Percentiles rank a stretch among this genome's conserved stretches.
Conservation (phyloP, 371 early-diverging fungal species). For the Mucor indicus region DNA sequence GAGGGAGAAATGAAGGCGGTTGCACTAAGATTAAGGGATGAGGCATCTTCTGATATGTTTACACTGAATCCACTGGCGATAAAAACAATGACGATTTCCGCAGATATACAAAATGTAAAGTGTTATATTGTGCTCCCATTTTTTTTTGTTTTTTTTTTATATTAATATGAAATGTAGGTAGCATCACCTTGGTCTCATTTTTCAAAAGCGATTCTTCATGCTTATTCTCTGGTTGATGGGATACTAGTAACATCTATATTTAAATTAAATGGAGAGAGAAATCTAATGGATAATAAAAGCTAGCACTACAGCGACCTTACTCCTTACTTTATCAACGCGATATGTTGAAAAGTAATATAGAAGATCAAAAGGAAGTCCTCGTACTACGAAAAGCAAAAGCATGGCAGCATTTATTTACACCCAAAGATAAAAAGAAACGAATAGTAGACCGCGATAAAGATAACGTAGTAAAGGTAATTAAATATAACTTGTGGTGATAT, state of each 20-base stretch:
- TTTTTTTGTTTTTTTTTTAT: too few relatives aligned
- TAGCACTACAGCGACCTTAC: slow-evolving; percentile 34
- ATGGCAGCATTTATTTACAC: slow-evolving; percentile 38
- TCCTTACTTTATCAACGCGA: slow-evolving; percentile 20
- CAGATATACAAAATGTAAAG: too few relatives aligned
- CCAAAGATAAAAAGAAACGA: too few relatives aligned
- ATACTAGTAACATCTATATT: slow-evolving; percentile 28
- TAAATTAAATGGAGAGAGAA: neutral
- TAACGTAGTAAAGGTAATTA: slow-evolving; percentile 32
- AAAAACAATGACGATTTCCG: slow-evolving; percentile 15
- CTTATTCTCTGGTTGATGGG: slow-evolving; percentile 28
- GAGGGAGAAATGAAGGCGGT: neutral
- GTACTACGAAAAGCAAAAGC: slow-evolving; percentile 22
- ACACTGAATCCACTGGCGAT: slow-evolving; percentile 4
- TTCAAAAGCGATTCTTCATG: slow-evolving; percentile 15
- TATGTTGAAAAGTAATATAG: slow-evolving; percentile 20
- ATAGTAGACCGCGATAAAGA: slow-evolving; percentile 28
- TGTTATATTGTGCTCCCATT: too few relatives aligned
- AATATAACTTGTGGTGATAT: too few relatives aligned
- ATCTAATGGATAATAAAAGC: slow-evolving; percentile 10
- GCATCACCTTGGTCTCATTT: slow-evolving; percentile 12
- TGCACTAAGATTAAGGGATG: neutral
- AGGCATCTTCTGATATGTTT: neutral
- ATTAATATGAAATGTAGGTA: neutral
- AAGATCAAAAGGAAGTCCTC: slow-evolving; percentile 32